Base-by-base conservation (phyloP, 164 flowering plant genomes). In the Nymphaea colorata region DNA sequence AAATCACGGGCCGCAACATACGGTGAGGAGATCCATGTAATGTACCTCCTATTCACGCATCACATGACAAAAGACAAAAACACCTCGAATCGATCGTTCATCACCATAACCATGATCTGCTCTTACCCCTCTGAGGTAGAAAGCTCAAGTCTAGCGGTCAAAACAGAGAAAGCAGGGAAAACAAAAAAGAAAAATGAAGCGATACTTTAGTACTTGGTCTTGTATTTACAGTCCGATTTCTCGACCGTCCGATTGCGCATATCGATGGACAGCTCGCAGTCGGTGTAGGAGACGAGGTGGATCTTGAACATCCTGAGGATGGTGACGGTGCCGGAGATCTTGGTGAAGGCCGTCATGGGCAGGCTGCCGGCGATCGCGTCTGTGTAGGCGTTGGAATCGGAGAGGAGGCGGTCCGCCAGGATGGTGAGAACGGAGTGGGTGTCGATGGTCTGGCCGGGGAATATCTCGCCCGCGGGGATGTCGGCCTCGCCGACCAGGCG, bases 401-500 rank as follows among this genome's bases (percentile, higher is more conserved):
- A 70, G 16, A 81, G 69, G 60, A 81, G 65, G 17, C 77, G 76
- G 67, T 90, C 90, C 16, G 96, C 98, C 83, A 89, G 66, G 3
- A 90, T 1, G 0, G 84, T 77, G 44, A 89, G 79, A 1, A 86
- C 77, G 43, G 81, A 6, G 68, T 83, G 80, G 80, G 89, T 68
- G 2, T 67, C 67, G 14, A 42, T 44, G 1, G 83, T 82, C 67
- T 76, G 73, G 10, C 72, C 79, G 18, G 92, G 60, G 10, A 72
- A 68, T 3, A 88, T 84, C 72, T 82, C 47, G 2, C 86, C 87
- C 2, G 83, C 84, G 0, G 86, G 87, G n/a, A 88, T 68, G 3
- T 77, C 80, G 4, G 71, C 96, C 67, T 86, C 84, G 0, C 98
- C 98, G 55, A 93, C 85, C 3, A 67, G 69, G 25, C 73, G 41